A percentile compares a stretch with the other conserved stretches of the same genome.
phyloP scores from a whole-genome alignment of 2,329 filamentous ascomycete genomes.

The Orbilia quercus region DNA sequence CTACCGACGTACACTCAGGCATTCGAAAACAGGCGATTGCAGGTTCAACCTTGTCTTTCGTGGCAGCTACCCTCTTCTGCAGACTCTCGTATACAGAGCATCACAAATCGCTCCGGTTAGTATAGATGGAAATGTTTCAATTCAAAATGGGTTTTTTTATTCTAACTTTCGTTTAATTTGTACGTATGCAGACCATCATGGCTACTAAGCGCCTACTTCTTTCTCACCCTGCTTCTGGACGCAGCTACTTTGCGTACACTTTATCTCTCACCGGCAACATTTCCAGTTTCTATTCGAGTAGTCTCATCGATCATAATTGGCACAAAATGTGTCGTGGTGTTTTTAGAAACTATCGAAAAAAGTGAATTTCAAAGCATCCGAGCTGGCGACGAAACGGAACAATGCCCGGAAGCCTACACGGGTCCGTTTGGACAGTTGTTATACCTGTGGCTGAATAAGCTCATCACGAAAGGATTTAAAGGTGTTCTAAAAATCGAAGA shows the following conservation, averaged over 20 bases:
- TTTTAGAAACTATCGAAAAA: conserved; percentile 19
- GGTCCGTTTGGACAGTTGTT: conserved; percentile 62
- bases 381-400: conserved; percentile 36
- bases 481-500: conserved; percentile 36
- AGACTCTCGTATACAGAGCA: conserved; percentile 26
- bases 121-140: background rate
- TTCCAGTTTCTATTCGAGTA: conserved; percentile 20
- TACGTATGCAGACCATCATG: conserved; percentile 32
- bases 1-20: background rate
- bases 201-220: conserved; percentile 32
- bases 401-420: conserved; percentile 62
- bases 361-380: no score
- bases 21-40: conserved; percentile 4
- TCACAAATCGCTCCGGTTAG: conserved; percentile 28
- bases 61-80: conserved; percentile 9
- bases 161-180: no score
- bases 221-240: conserved; percentile 26
- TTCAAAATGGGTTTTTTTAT: no score
- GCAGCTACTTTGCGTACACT: conserved; percentile 28
- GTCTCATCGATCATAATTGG: conserved; percentile 11
- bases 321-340: conserved; percentile 18
- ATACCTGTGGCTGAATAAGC: conserved; percentile 62
- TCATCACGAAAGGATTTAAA: conserved; percentile 62
- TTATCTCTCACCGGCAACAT: conserved; percentile 23
- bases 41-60: conserved; percentile 15